Conservation (phyloP, 768 basidiomycete species). For the Clitopilus hobsonii region DNA sequence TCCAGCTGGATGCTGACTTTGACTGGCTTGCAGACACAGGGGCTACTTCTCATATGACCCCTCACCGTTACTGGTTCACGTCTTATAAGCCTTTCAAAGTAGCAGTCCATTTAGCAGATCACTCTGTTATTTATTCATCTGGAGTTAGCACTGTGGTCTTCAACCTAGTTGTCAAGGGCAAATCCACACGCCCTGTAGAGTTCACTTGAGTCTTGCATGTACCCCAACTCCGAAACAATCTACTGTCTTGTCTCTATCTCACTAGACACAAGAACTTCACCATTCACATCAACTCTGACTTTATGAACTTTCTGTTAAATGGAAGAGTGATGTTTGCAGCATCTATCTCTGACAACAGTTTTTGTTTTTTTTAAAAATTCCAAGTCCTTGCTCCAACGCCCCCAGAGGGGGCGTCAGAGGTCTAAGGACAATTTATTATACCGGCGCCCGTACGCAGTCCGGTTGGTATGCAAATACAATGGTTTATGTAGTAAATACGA, state of each 20-base stretch:
- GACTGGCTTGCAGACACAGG: slow-evolving; percentile 6
- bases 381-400: too few species aligned
- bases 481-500: too few species aligned
- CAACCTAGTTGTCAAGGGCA: slow-evolving; percentile 7
- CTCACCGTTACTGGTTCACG: slow-evolving; percentile 23
- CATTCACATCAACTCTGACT: not conserved
- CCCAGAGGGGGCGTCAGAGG: too few species aligned
- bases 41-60: slow-evolving; percentile 24
- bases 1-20: slow-evolving; percentile 5
- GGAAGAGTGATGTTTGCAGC: slow-evolving; percentile 4
- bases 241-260: slow-evolving; percentile 4
- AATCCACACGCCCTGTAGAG: slow-evolving; percentile 5
- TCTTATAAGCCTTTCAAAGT: slow-evolving; percentile 14
- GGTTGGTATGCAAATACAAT: too few species aligned
- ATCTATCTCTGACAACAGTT: not conserved
- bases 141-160: slow-evolving; percentile 22
- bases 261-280: not conserved
- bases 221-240: slow-evolving; percentile 4
- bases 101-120: slow-evolving; percentile 19
- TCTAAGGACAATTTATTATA: too few species aligned
- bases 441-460: too few species aligned
- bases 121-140: slow-evolving; percentile 18
- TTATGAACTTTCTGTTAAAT: not conserved
- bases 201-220: slow-evolving; percentile 8
- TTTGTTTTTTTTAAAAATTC: not conserved